Evolutionary conservation across 176 grass and related monocot species (phyloP), one percentile per base, ranked within the genome.

Genomic region (Aegilops sharonensis): DNA sequence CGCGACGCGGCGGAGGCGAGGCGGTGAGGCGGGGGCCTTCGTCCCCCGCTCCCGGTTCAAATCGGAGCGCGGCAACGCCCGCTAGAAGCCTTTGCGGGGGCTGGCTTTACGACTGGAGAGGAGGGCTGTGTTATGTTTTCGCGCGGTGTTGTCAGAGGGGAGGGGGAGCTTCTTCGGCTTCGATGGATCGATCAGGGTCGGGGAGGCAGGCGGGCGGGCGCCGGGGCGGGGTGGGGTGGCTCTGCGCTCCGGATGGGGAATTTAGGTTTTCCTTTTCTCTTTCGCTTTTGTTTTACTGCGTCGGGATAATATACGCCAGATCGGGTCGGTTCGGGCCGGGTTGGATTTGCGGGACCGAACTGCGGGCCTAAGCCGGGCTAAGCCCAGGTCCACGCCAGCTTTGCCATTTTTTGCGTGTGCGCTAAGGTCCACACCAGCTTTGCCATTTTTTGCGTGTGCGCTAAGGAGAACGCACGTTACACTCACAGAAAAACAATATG

Each of bases 181-280:
- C 85, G 85, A 91, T 85, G 40, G 81, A 86, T 86, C 77, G 80
- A 89, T 85, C 77, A 78, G 64, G 64, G 64, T 85, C 77, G 83
- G 64, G 64, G 64, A 67, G 64, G 12, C 29, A 27, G 67, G 82
- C 43, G 57, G 57, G 31, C 56, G 35, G 87, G 27, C 68, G 78
- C 9, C 66, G 82, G 68, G 45, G 15, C 23, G 37, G 50, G 8
- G 30, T 27, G 9, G 6, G 3, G 6, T 32, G 70, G 29, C 18
- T 31, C 48, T 72, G 63, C 35, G 67, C 23, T 84, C 11, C 43
- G 42, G 80, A 50, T 68, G 89, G 81, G 32, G 85, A 56, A 84
- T 35, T 71, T 85, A 84, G 11, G 81, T 24, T 30, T 39, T 70
- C 11, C 21, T 30, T 52, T 68, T 78, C 54, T 12, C 15, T 21